Evolutionary conservation across 2,329 filamentous ascomycete species (phyloP).

Genomic region (Calonectria multiphialidica): DNA sequence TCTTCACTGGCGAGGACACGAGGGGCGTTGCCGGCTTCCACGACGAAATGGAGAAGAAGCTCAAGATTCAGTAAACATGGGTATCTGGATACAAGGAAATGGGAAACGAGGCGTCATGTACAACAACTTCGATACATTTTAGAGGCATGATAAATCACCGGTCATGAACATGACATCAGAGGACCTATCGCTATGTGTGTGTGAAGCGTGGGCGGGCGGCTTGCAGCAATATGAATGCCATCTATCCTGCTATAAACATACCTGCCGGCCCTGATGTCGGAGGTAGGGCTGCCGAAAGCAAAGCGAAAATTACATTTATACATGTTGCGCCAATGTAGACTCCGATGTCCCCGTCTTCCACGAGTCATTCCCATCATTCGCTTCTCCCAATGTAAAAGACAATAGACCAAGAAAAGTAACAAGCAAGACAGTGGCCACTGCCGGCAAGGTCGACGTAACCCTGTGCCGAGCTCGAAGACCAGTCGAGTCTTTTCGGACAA

Average conservation of each 20-base stretch:
- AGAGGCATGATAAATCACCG: conserved; percentile 28
- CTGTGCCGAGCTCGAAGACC: background rate
- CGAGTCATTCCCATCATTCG: conserved; percentile 38
- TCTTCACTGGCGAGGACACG: conserved; percentile 85
- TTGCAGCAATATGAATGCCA: conserved; percentile 29
- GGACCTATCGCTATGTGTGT: background rate
- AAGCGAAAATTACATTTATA: conserved; percentile 44
- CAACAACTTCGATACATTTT: conserved; percentile 32
- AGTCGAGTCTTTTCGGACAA: conserved; percentile 9
- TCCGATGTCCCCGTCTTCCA: conserved; percentile 43
- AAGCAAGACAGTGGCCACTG: conserved; percentile 31
- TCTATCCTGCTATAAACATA: conserved; percentile 43
- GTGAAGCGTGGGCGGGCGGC: background rate
- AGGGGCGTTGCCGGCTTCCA: conserved; percentile 81
- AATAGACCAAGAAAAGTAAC: conserved; percentile 40
- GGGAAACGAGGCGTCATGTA: conserved; percentile 27
- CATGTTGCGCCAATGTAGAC: conserved; percentile 44
- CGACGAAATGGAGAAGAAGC: conserved; percentile 92
- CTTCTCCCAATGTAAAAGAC: conserved; percentile 35
- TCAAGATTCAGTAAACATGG: conserved; percentile 73
- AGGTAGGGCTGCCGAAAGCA: conserved; percentile 30
- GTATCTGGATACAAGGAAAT: conserved; percentile 5
- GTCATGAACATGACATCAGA: background rate
- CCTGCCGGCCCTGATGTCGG: conserved; percentile 27
- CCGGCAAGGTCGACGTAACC: conserved; percentile 6